Evolutionary conservation across 1,284 basidiomycete genomes (phyloP), one percentile per base, ranked within the genome.

Genomic region (Sparassis latifolia): DNA sequence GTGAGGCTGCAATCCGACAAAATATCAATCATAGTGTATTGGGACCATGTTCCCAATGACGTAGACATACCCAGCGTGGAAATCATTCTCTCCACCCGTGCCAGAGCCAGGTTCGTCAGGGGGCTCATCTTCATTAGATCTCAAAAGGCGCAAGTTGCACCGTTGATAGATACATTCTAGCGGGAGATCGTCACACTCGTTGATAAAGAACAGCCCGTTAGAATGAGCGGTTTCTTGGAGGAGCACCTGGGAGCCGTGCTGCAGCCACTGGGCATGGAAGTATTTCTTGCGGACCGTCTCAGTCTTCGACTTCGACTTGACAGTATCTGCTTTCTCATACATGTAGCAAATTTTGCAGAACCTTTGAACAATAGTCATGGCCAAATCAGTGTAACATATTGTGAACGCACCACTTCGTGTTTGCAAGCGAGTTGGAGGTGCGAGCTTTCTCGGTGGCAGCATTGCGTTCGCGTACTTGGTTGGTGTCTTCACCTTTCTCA

Each of bases 251-350:
- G 79, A 81, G 2, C 81, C 80, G 66, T 84, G 84, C 30, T 72
- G 67, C 51, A 79, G 72, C 84, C 85, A 87, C 50, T 82, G 79
- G 0, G 71, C 80, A 63, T 87, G 84, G 52, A 83, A 80, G 62
- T 69, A 71, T 57, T 77, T 78, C 50, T 57, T 55, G 28, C 9
- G 12, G 9, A 20, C 9, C 3, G 33, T 31, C 10, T 32, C 30
- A 2, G 4, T 27, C 2, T 38, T 38, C 4, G 20, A 32, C 7
- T 33, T 47, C n/a, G 40, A 35, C n/a, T 49, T 28, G 10, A 33
- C 20, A 2, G 20, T 5, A 4, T 47, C 57, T 32, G 63, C 46
- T 30, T 64, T 55, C 46, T 82, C 76, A 52, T 73, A 82, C 52
- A 86, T 75, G 56, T 82, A 84, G 5, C 70, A 71, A 45, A 87